A percentile compares a stretch with the other conserved stretches of the same genome.
Conservation (phyloP, 2,329 filamentous ascomycete genomes). For the Fusarium duplospermum region DNA sequence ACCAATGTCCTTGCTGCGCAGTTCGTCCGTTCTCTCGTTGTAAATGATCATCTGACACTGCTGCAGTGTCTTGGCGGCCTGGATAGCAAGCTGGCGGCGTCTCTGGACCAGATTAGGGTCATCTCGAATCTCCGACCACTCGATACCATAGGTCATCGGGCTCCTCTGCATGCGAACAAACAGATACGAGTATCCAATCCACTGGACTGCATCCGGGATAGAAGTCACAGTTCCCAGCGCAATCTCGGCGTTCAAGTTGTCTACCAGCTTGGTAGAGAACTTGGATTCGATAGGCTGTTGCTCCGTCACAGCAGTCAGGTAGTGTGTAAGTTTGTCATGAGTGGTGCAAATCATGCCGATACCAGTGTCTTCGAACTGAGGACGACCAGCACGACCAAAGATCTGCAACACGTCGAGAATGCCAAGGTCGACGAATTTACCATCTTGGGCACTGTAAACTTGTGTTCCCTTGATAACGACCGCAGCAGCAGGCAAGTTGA, state of each 20-base stretch:
- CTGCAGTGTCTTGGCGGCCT: constrained; percentile 88
- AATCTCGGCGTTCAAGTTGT: constrained; percentile 97
- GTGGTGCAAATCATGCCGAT: constrained; percentile 99
- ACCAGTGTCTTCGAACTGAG: constrained; percentile 96
- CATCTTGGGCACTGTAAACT: constrained; percentile 94
- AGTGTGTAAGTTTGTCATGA: constrained; percentile 91
- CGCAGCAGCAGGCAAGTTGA: constrained; percentile 95
- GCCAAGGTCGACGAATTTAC: constrained; percentile 95
- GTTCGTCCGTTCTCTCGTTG: constrained; percentile 92
- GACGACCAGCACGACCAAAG: constrained; percentile 96
- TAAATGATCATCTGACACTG: constrained; percentile 99
- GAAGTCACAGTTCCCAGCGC: constrained; percentile 94
- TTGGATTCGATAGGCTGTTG: constrained; percentile 98
- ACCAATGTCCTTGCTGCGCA: constrained; percentile 93
- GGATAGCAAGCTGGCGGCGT: constrained; percentile 85
- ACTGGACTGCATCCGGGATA: constrained; percentile 91
- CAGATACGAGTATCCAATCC: constrained; percentile 97
- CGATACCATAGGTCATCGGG: constrained; percentile 92
- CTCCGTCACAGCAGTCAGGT: constrained; percentile 91
- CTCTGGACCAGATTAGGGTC: constrained; percentile 90
- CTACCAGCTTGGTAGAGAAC: constrained; percentile 92
- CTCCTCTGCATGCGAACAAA: constrained; percentile 97
- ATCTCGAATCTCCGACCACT: constrained; percentile 89
- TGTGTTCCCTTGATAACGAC: constrained; percentile 99
- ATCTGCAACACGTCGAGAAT: constrained; percentile 98